Evolutionary conservation across 306 rosid species (phyloP).

Genomic region (Canavalia ensiformis): DNA sequence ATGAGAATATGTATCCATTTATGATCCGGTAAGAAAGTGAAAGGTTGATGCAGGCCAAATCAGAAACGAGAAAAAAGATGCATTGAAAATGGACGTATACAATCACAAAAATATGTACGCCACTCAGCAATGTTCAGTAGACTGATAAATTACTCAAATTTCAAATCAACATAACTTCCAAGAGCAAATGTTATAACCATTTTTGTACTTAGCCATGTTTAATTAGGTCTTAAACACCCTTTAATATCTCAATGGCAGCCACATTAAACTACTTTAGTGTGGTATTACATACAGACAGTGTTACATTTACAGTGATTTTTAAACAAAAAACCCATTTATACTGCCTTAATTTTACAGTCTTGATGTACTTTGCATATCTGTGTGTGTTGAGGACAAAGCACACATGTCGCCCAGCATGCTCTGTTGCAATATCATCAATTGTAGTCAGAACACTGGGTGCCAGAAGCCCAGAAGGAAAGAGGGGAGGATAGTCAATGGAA

Average conservation of each 20-base stretch:
- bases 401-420: conserved; percentile 62
- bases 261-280: conserved; percentile 75
- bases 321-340: conserved; percentile 73
- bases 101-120: conserved; percentile 16
- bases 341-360: conserved; percentile 70
- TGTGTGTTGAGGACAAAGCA: conserved; percentile 67
- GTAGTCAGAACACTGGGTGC: conserved; percentile 28
- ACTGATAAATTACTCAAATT: conserved; percentile 17
- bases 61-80: too few relatives aligned
- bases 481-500: neutral
- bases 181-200: conserved; percentile 18
- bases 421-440: conserved; percentile 64
- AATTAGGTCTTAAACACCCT: conserved; percentile 60
- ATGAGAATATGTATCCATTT: too few relatives aligned
- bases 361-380: conserved; percentile 57
- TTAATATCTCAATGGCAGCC: conserved; percentile 62
- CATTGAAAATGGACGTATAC: neutral
- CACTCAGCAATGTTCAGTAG: neutral
- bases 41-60: too few relatives aligned
- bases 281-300: conserved; percentile 54
- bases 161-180: conserved; percentile 19
- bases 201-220: conserved; percentile 19
- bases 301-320: conserved; percentile 69
- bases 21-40: too few relatives aligned
- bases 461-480: conserved; percentile 1